A percentile compares a stretch with the other conserved stretches of the same genome.
Conservation (phyloP, 768 basidiomycete genomes). For the Saitozyma sp. region DNA sequence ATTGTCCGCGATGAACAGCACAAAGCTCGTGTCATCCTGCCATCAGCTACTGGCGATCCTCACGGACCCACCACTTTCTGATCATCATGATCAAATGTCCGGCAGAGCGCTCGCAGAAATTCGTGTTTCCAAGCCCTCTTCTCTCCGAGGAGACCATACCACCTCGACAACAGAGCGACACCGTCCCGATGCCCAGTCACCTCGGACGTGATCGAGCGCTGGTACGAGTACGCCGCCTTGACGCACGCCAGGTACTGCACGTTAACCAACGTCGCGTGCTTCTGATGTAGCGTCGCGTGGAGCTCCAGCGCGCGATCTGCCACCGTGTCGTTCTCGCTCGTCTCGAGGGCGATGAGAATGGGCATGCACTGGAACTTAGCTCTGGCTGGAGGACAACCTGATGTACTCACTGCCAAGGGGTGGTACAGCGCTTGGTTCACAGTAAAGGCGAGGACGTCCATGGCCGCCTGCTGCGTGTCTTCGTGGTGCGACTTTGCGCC, state of each 20-base stretch:
- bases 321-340: constrained; percentile 63
- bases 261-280: constrained; percentile 86
- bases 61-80: not conserved
- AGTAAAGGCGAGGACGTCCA: constrained; percentile 89
- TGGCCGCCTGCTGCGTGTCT: constrained; percentile 74
- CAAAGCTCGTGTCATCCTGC: constrained; percentile 66
- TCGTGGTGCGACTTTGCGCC: constrained; percentile 72
- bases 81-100: constrained; percentile 71
- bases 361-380: constrained; percentile 72
- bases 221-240: constrained; percentile 77
- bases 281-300: constrained; percentile 78
- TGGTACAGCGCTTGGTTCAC: constrained; percentile 94
- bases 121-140: constrained; percentile 83
- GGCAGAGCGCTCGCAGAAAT: constrained; percentile 77
- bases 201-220: constrained; percentile 56
- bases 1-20: constrained; percentile 92
- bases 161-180: constrained; percentile 75
- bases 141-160: constrained; percentile 89
- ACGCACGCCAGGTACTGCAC: constrained; percentile 80
- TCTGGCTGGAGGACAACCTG: not conserved
- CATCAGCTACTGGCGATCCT: constrained; percentile 1
- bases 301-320: constrained; percentile 75
- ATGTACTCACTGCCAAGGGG: constrained; percentile 71
- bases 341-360: constrained; percentile 89
- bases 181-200: constrained; percentile 60